Conservation (phyloP, 2,329 filamentous ascomycete species). For the Nemania bipapillata region DNA sequence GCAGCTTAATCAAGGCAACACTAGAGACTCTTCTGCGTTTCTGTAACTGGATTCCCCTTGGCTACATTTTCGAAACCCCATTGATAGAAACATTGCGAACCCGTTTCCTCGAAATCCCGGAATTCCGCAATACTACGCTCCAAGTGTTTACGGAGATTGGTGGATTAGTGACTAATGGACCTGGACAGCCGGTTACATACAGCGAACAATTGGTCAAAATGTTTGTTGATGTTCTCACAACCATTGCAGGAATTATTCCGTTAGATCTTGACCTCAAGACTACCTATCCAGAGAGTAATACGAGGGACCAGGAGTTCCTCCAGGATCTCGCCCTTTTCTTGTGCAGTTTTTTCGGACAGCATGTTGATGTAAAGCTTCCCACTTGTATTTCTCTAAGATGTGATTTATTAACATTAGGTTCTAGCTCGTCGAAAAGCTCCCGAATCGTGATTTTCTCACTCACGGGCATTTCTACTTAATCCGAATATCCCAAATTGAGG, state of each 20-base stretch:
- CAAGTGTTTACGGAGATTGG: conserved; percentile 98
- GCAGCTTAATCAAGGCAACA: conserved; percentile 93
- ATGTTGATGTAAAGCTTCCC: conserved; percentile 74
- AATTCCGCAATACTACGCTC: conserved; percentile 95
- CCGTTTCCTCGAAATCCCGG: conserved; percentile 89
- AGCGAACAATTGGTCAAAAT: conserved; percentile 96
- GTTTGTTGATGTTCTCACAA: conserved; percentile 96
- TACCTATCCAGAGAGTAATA: conserved; percentile 91
- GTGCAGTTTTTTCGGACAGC: conserved; percentile 95
- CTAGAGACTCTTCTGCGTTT: conserved; percentile 95
- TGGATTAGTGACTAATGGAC: conserved; percentile 83
- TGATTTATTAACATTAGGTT: conserved; percentile 37
- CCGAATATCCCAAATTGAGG: conserved; percentile 97
- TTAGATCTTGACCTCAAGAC: conserved; percentile 88
- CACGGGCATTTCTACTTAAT: conserved; percentile 99
- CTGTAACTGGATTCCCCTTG: conserved; percentile 98
- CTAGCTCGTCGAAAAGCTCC: conserved; percentile 91
- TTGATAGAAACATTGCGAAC: conserved; percentile 94
- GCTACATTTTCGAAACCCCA: conserved; percentile 97
- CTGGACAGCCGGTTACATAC: conserved; percentile 75
- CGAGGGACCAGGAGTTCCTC: conserved; percentile 95
- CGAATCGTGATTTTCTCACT: conserved; percentile 92
- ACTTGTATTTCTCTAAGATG: not conserved
- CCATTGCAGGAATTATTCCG: conserved; percentile 92
- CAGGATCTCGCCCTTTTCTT: conserved; percentile 96